Evolutionary conservation across 805 yeast genomes (phyloP).

Genomic region (Wickerhamiella qilinensis): DNA sequence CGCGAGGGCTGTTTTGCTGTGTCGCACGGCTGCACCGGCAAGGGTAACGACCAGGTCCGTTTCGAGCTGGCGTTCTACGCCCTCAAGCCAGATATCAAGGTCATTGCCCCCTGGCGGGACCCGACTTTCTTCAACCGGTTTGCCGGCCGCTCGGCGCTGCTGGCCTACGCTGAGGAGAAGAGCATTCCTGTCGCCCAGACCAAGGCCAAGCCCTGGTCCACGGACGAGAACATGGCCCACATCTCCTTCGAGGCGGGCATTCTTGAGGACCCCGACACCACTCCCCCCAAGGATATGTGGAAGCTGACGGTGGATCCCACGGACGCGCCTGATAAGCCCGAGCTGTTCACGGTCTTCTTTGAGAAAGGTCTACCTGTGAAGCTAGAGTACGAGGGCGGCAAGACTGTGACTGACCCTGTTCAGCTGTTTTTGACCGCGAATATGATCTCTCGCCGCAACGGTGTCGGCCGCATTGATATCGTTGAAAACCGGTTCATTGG

Average conservation of each 20-base stretch:
- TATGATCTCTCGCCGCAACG: slow-evolving; percentile 93
- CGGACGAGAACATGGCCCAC: slow-evolving; percentile 98
- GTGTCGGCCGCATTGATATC: slow-evolving; percentile 98
- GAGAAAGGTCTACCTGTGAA: slow-evolving; percentile 79
- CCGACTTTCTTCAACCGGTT: slow-evolving; percentile 88
- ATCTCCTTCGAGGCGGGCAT: slow-evolving; percentile 99
- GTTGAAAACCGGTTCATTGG: slow-evolving; percentile 99
- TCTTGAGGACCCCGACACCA: slow-evolving; percentile 93
- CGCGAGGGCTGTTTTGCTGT: slow-evolving; percentile 97
- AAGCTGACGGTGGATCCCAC: slow-evolving; percentile 89
- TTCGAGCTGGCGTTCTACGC: slow-evolving; percentile 96
- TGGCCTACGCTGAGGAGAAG: slow-evolving; percentile 86
- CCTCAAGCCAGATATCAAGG: slow-evolving; percentile 88
- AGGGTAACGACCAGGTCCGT: slow-evolving; percentile 98
- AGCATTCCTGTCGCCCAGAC: slow-evolving; percentile 93
- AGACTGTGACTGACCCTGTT: slow-evolving; percentile 66
- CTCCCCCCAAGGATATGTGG: slow-evolving; percentile 99
- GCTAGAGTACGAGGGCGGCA: slow-evolving; percentile 45
- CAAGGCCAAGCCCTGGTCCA: slow-evolving; percentile 98
- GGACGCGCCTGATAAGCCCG: slow-evolving; percentile 91
- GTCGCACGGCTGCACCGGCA: slow-evolving; percentile 98
- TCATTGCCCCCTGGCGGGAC: slow-evolving; percentile 99
- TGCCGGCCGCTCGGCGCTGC: slow-evolving; percentile 93
- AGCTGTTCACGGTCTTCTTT: slow-evolving; percentile 69
- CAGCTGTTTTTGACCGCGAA: slow-evolving; percentile 87